A percentile compares a stretch with the other conserved stretches of the same genome.
Evolutionary conservation across 2,329 filamentous ascomycete species (phyloP).

Genomic region (Pseudogymnoascus sp.): DNA sequence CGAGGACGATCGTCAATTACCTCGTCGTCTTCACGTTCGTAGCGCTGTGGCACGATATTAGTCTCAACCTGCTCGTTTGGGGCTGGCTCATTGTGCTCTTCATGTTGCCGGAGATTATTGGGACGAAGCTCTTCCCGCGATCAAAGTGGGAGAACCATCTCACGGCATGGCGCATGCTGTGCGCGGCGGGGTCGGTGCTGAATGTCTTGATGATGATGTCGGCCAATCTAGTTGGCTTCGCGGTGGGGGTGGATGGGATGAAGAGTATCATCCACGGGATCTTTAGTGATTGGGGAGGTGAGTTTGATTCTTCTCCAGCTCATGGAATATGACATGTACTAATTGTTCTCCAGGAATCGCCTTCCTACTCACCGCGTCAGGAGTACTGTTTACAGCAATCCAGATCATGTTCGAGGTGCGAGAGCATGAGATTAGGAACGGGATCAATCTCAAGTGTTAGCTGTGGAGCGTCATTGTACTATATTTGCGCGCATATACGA

Average conservation of each 20-base stretch:
- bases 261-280: conserved; percentile 68
- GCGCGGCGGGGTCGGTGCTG: conserved; percentile 67
- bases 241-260: conserved; percentile 80
- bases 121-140: conserved; percentile 59
- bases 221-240: conserved; percentile 92
- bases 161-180: conserved; percentile 68
- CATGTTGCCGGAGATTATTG: conserved; percentile 79
- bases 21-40: conserved; percentile 90
- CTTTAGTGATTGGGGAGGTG: conserved; percentile 62
- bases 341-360: conserved; percentile 37
- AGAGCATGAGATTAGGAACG: conserved; percentile 72
- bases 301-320: conserved; percentile 24
- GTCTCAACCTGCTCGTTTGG: conserved; percentile 84
- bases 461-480: not conserved
- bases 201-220: conserved; percentile 94
- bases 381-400: conserved; percentile 70
- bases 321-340: not conserved
- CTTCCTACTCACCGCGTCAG: conserved; percentile 64
- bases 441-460: conserved; percentile 75
- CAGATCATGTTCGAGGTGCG: conserved; percentile 97
- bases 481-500: not conserved
- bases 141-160: conserved; percentile 59
- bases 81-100: conserved; percentile 95
- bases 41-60: conserved; percentile 95
- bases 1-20: conserved; percentile 63